These are phyloP conservation scores for Aspergillus candidus DNA, from an alignment of 2,329 filamentous ascomycete species.

Conservation along the genomic window DNA sequence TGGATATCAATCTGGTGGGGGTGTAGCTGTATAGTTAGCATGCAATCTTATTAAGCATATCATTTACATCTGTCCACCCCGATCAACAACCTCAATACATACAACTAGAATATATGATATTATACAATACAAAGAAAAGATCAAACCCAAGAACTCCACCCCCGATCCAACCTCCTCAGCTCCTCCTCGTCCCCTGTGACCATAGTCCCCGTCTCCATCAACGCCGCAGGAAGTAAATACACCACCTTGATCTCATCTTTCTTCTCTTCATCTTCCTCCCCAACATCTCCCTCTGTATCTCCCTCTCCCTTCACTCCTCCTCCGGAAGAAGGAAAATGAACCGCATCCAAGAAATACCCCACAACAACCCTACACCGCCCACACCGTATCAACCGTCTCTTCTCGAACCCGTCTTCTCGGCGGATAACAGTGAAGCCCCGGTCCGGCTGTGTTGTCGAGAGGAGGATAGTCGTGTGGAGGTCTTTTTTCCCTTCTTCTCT, in stretches of 20 bases:
- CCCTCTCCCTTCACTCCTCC: slow-evolving; percentile 7
- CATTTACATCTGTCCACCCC: no score
- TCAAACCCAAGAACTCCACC: slow-evolving; percentile 21
- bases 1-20: no score
- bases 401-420: slow-evolving; percentile 61
- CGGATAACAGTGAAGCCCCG: slow-evolving; percentile 47
- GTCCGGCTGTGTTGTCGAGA: slow-evolving; percentile 46
- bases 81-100: no score
- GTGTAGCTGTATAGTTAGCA: no score
- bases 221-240: slow-evolving; percentile 56
- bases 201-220: slow-evolving; percentile 56
- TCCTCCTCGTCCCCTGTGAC: slow-evolving; percentile 24
- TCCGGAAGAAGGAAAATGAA: slow-evolving; percentile 35
- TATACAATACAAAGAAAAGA: no score
- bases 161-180: slow-evolving; percentile 24
- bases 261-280: slow-evolving; percentile 6
- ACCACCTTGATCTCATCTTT: slow-evolving; percentile 42
- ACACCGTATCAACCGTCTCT: slow-evolving; percentile 55
- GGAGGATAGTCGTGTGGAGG: slow-evolving; percentile 44
- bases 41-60: no score
- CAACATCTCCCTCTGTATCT: slow-evolving; percentile 8
- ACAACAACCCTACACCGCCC: slow-evolving; percentile 55
- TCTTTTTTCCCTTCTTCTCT: slow-evolving; percentile 14
- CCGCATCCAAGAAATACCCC: slow-evolving; percentile 56
- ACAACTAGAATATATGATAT: no score